A percentile compares a stretch with the other conserved stretches of the same genome.
Evolutionary conservation across 441 rosid species (phyloP).

Genomic region (Omphalea diandra): DNA sequence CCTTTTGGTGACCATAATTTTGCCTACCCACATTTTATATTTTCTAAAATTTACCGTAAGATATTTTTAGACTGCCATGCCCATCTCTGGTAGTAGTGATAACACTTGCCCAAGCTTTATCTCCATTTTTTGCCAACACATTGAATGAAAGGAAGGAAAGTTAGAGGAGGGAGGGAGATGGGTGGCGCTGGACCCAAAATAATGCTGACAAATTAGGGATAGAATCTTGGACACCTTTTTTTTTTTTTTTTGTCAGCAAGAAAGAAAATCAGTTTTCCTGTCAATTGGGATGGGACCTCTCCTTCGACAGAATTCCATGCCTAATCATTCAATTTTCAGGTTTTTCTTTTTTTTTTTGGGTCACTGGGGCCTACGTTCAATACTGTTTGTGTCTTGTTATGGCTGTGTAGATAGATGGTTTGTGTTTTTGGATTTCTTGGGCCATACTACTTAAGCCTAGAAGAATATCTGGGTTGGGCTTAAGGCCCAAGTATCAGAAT

Average conservation of each 20-base stretch:
- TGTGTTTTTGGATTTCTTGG: not conserved
- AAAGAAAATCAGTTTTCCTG: not conserved
- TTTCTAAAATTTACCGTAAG: too few species aligned
- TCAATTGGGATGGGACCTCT: slow-evolving; percentile 1
- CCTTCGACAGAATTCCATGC: slow-evolving; percentile 24
- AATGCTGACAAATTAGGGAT: not conserved
- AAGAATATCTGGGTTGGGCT: not conserved
- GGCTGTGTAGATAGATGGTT: not conserved
- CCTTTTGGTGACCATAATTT: too few species aligned
- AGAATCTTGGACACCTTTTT: slow-evolving; percentile 11
- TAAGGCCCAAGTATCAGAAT: not conserved
- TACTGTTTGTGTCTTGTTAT: too few species aligned
- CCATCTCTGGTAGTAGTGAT: too few species aligned
- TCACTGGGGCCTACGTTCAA: not conserved
- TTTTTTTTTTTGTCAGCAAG: not conserved
- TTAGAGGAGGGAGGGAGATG: slow-evolving; percentile 1
- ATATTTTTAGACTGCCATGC: too few species aligned
- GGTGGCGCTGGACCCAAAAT: too few species aligned
- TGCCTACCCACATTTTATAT: too few species aligned
- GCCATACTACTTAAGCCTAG: not conserved
- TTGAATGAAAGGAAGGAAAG: not conserved
- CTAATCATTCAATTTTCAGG: not conserved
- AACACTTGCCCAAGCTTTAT: not conserved
- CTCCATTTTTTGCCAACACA: not conserved
- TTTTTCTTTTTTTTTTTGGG: too few species aligned